Evolutionary conservation across 179 eudicot species (phyloP), one percentile per base, ranked within the genome.

Genomic region (Silene noctiflora): DNA sequence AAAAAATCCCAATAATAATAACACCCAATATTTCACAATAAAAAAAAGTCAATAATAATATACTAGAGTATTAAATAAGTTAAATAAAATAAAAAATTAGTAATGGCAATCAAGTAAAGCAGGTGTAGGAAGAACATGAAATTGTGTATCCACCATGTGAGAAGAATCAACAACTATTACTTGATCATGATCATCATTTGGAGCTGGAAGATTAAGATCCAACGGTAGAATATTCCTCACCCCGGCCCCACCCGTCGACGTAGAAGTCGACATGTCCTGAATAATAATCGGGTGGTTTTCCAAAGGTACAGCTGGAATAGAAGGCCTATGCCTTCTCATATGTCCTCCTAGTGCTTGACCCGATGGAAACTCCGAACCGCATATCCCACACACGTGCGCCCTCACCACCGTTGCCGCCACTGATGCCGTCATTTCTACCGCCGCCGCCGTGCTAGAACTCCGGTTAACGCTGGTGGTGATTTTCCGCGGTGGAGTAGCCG

Each of bases 321-420:
- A 17, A 13, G 79, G 72, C 67, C 96, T 81, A 69, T 91, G 97
- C 29, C 90, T 74, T 76, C 97, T 81, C 97, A 91, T 91, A 63
- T 91, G 97, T 1, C 97, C 97, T 0, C 96, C 97, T 35, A 91
- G 59, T 0, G 97, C 97, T 69, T 91, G 97, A 4, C 97, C 97
- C 1, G 97, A 88, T 0, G 89, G 76, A 68, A 91, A 90, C 80
- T 90, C 92, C 0, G 92, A 77, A n/a, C 97, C 92, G 19, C 97
- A 91, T 16, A 88, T 85, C 7, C 91, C 85, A 48, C 97, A 91
- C 86, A 88, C 92, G 29, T 91, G 97, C 31, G 88, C 84, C 79
- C 83, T 85, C 12, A 71, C 17, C 42, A 39, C 46, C n/a, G 20
- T 69, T 56, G 21, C 60, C 55, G 35, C n/a, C n/a, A 27, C 29